A percentile compares a stretch with the other conserved stretches of the same genome.
Evolutionary conservation across 306 rosid genomes (phyloP).

Genomic region (Canavalia gladiata): DNA sequence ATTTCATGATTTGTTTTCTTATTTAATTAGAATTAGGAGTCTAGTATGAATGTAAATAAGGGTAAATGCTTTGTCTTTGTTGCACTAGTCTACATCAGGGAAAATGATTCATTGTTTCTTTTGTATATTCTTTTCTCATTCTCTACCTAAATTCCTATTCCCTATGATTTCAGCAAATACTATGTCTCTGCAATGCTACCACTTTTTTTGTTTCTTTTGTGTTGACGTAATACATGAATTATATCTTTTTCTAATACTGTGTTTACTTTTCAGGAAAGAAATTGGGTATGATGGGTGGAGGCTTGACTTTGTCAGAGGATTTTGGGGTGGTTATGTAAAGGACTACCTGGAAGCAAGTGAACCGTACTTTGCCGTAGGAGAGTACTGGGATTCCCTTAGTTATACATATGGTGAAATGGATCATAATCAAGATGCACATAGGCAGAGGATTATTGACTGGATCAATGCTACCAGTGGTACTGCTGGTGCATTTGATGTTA

Average conservation of each 20-base stretch:
- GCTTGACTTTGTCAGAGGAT: slow-evolving; percentile 97
- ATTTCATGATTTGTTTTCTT: background rate
- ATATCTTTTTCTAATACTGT: slow-evolving; percentile 5
- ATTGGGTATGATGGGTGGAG: slow-evolving; percentile 99
- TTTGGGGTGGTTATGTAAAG: slow-evolving; percentile 99
- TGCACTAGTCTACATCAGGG: too few relatives aligned
- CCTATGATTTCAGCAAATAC: background rate
- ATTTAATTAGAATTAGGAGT: background rate
- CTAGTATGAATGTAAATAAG: background rate
- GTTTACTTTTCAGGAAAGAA: slow-evolving; percentile 71
- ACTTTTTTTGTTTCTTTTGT: background rate
- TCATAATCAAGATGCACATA: slow-evolving; percentile 93
- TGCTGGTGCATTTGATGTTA: slow-evolving; percentile 96
- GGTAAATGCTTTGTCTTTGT: background rate
- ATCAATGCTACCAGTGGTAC: slow-evolving; percentile 85
- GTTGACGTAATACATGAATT: background rate
- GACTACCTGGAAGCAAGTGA: slow-evolving; percentile 85
- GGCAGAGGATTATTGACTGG: slow-evolving; percentile 99
- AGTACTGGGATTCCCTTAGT: slow-evolving; percentile 97
- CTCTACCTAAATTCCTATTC: background rate
- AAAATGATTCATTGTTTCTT: too few relatives aligned
- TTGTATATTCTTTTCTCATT: too few relatives aligned
- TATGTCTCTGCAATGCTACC: background rate
- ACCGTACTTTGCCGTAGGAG: slow-evolving; percentile 92
- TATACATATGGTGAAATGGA: slow-evolving; percentile 93